phyloP scores from a whole-genome alignment of 1,284 basidiomycete genomes.

The Bondarzewia mesenterica region DNA sequence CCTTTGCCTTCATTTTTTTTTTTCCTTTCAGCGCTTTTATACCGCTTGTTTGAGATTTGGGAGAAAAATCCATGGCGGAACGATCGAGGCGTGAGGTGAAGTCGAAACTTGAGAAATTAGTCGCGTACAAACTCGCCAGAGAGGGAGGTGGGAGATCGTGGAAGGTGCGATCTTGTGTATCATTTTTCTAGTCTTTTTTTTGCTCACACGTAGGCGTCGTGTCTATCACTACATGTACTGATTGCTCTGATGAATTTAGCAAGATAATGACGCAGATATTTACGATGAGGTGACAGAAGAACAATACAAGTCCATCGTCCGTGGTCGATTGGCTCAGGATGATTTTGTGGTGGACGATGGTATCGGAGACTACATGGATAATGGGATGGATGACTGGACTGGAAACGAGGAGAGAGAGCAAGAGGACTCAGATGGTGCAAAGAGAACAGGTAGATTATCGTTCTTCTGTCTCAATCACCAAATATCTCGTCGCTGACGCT shows the following conservation, averaged over 20 bases:
- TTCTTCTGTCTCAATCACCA: neutral
- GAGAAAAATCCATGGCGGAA: conserved; percentile 17
- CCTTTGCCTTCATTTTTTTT: conserved; percentile 2
- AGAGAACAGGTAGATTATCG: conserved; percentile 26
- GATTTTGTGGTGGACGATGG: conserved; percentile 98
- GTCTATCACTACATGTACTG: neutral
- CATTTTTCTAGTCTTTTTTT: neutral
- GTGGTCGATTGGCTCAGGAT: conserved; percentile 78
- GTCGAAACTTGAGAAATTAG: conserved; percentile 24
- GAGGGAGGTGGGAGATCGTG: conserved; percentile 27
- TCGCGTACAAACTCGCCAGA: conserved; percentile 25
- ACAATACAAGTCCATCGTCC: conserved; percentile 83
- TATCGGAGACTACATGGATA: conserved; percentile 87
- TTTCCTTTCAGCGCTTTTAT: neutral
- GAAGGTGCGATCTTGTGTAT: conserved; percentile 29
- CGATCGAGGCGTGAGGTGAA: conserved; percentile 20
- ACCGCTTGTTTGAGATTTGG: neutral
- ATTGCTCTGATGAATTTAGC: neutral
- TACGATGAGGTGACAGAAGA: conserved; percentile 94
- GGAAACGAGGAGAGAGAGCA: conserved; percentile 35
- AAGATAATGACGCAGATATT: conserved; percentile 61
- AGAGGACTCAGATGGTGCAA: conserved; percentile 21
- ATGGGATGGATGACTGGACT: conserved; percentile 92
- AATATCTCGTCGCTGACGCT: neutral
- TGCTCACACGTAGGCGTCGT: neutral